Evolutionary conservation across 169 alveolate species (phyloP), one percentile per base, ranked within the genome.

Genomic region (Plasmodium billcollinsi): DNA sequence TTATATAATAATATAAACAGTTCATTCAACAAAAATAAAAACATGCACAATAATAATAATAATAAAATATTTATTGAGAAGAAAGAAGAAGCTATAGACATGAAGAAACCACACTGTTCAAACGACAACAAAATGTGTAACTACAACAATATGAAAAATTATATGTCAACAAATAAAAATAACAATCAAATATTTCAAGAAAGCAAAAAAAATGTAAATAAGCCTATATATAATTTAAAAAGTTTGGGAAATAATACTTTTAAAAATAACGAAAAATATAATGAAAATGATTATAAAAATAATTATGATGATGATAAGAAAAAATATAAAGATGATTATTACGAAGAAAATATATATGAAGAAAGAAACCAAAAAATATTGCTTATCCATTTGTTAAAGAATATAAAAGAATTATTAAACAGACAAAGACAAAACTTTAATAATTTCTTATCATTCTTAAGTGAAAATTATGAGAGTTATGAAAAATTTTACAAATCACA

Each of bases 391-490:
- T 2, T 83, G 0, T 49, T 83, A 54, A 83, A 83, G 45, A 83
- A 62, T 26, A 83, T 83, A 11, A 83, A 83, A 69, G 83, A 83
- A 29, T n/a, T 45, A 1, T 56, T 83, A 29, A 33, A 83, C 45
- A 83, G 83, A 69, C 91, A 83, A 72, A 83, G 70, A 21, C 39
- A 47, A 49, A 83, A 69, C 6, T 83, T 83, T 56, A 67, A 67
- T 14, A 69, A 61, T 24, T 83, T 83, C 21, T 29, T 83, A n/a
- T 69, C 91, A 5, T 83, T 69, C 43, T 20, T 83, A 20, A 83
- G 91, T 83, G 91, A 83, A 69, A 52, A 61, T 29, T 83, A 83
- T 69, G 67, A 39, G 11, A 83, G 72, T 6, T 83, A 83, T 62
- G 91, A 83, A 69, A 50, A 58, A 29, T 67, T 56, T 24, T 0